Conservation (phyloP, 192 early-diverging fungal species). For the Pilaira anomala region DNA sequence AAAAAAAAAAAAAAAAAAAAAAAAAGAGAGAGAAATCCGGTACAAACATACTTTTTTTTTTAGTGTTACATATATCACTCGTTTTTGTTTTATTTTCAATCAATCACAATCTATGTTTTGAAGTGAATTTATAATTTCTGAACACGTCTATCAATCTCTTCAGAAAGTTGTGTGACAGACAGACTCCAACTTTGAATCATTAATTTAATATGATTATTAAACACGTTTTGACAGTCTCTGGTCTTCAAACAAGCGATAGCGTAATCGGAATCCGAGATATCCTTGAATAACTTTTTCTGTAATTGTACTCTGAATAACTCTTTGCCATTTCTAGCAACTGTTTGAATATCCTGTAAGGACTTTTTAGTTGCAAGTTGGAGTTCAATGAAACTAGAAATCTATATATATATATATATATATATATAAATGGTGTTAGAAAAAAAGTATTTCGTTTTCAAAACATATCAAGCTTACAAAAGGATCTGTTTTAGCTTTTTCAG, state of each 20-base stretch:
- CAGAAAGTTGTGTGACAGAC: constrained; percentile 14
- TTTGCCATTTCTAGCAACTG: constrained; percentile 13
- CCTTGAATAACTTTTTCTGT: constrained; percentile 24
- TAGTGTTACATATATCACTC: no score
- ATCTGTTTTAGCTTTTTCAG: constrained; percentile 20
- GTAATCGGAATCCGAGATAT: constrained; percentile 1
- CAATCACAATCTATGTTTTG: no score
- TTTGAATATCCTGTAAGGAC: constrained; percentile 17
- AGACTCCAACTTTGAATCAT: constrained; percentile 22
- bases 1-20: no score
- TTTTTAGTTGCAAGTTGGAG: constrained; percentile 19
- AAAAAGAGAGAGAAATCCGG: no score
- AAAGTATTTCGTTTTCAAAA: neutral
- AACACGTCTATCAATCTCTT: constrained; percentile 29
- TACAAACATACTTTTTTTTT: no score
- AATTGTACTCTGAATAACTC: constrained; percentile 23
- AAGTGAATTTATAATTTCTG: constrained; percentile 31
- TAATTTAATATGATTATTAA: constrained; percentile 19
- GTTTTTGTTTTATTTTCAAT: no score
- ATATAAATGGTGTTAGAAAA: neutral
- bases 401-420: neutral
- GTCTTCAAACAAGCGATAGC: constrained; percentile 4
- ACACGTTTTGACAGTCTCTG: constrained; percentile 11
- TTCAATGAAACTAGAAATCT: constrained; percentile 1
- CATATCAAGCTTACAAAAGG: constrained; percentile 23